Conservation (phyloP, 2,329 filamentous ascomycete species). For the Claviceps paspali region DNA sequence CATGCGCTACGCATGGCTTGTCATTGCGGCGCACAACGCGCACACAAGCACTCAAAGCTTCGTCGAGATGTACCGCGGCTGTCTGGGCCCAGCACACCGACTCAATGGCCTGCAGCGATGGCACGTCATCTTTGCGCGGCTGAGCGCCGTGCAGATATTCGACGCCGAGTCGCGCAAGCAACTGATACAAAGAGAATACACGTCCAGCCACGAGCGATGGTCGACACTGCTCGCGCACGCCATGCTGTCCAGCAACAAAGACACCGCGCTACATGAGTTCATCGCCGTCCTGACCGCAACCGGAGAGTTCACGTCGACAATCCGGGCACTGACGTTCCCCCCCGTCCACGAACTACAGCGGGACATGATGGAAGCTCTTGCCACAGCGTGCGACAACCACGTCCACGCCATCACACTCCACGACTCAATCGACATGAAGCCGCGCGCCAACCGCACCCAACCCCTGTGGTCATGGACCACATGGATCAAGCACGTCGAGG, state of each 20-base stretch:
- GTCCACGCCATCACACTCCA: slow-evolving; percentile 13
- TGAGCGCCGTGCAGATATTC: slow-evolving; percentile 5
- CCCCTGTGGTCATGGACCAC: slow-evolving; percentile 16
- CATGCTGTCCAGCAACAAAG: slow-evolving; percentile 1
- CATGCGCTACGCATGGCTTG: slow-evolving; percentile 11
- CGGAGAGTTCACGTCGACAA: slow-evolving; percentile 7
- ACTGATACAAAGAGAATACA: slow-evolving; percentile 6
- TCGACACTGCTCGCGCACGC: slow-evolving; percentile 6
- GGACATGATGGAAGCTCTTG: slow-evolving; percentile 8
- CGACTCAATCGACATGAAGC: slow-evolving; percentile 6
- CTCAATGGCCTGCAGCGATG: slow-evolving; percentile 10
- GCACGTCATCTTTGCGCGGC: slow-evolving; percentile 9
- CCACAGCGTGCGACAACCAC: slow-evolving; percentile 11
- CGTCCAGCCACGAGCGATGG: slow-evolving; percentile 10
- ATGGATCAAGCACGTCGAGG: slow-evolving; percentile 18
- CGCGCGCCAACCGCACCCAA: slow-evolving; percentile 1
- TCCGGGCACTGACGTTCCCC: slow-evolving; percentile 3
- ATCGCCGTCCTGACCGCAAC: slow-evolving; percentile 7
- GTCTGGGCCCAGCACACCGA: neutral
- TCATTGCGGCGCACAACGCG: slow-evolving; percentile 9
- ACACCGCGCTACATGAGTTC: slow-evolving; percentile 6
- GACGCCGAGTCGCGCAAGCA: slow-evolving; percentile 1
- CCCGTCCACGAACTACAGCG: slow-evolving; percentile 4
- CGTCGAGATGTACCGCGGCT: slow-evolving; percentile 3
- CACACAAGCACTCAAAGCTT: slow-evolving; percentile 7